Conservation (phyloP, 78 protist species). For the Tieghemostelium lacteum region DNA sequence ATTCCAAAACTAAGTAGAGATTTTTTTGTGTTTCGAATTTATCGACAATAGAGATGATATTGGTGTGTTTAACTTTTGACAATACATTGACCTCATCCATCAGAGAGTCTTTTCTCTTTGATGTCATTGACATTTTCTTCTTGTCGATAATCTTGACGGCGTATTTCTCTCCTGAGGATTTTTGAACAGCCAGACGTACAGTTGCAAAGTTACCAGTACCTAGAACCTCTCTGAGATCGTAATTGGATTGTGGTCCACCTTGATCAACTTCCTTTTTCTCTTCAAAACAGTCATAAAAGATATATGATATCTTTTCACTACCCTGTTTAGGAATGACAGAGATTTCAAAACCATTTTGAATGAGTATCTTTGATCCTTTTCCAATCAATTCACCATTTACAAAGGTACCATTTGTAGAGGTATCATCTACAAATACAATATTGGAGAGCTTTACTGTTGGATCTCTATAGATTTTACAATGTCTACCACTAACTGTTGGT, state of each 20-base stretch:
- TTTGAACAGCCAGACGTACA: conserved; percentile 70
- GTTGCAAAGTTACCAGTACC: conserved; percentile 82
- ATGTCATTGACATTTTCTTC: conserved; percentile 71
- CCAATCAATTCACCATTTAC: conserved; percentile 65
- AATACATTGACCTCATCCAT: conserved; percentile 81
- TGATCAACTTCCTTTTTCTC: conserved; percentile 71
- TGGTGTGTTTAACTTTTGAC: conserved; percentile 64
- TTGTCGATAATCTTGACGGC: conserved; percentile 83
- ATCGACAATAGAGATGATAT: conserved; percentile 78
- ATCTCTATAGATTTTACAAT: conserved; percentile 58
- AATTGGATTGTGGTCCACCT: conserved; percentile 79
- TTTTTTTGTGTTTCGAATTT: conserved; percentile 69
- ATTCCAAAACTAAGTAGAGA: conserved; percentile 79
- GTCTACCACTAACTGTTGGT: conserved; percentile 58
- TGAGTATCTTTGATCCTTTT: conserved; percentile 55
- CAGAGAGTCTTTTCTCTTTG: conserved; percentile 67
- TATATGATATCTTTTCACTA: conserved; percentile 44
- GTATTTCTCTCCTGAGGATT: conserved; percentile 66
- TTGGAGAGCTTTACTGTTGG: conserved; percentile 23
- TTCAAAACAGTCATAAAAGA: conserved; percentile 67
- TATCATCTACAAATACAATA: conserved; percentile 63
- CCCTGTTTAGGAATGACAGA: conserved; percentile 56
- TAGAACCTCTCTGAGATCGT: conserved; percentile 57
- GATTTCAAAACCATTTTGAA: conserved; percentile 68
- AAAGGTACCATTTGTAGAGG: conserved; percentile 71